phyloP scores from a whole-genome alignment of 2,329 filamentous ascomycete genomes.

The Fusarium beomiforme region DNA sequence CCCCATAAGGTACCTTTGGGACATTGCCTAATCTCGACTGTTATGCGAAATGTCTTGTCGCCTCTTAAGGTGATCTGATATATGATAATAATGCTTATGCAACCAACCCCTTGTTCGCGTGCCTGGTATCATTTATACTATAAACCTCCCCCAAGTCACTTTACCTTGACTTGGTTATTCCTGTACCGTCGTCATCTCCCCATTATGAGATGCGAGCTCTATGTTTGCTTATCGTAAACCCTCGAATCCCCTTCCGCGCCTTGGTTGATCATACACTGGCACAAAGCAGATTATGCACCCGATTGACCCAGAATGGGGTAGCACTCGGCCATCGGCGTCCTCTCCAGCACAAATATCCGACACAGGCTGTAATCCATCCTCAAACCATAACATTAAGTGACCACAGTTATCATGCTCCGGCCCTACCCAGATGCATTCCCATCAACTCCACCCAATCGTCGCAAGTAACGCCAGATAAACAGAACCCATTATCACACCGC shows the following conservation, averaged over 20 bases:
- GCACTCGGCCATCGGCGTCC: slow-evolving; percentile 1
- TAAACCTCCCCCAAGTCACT: slow-evolving; percentile 12
- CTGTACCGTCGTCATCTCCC: slow-evolving; percentile 15
- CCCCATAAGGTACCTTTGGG: neutral
- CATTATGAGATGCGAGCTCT: slow-evolving; percentile 33
- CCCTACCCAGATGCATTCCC: neutral
- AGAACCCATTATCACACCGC: neutral
- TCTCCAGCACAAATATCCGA: neutral
- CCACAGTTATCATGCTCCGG: slow-evolving; percentile 11
- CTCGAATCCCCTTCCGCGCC: neutral
- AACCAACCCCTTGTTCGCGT: neutral
- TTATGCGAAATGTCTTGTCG: neutral
- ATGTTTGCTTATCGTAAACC: slow-evolving; percentile 34
- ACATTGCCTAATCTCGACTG: neutral
- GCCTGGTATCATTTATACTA: slow-evolving; percentile 11
- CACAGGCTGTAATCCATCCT: neutral
- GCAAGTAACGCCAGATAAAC: slow-evolving; percentile 12
- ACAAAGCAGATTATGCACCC: slow-evolving; percentile 16
- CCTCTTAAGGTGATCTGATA: neutral
- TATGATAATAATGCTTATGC: slow-evolving; percentile 1
- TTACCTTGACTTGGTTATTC: slow-evolving; percentile 9
- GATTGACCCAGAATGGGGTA: slow-evolving; percentile 6
- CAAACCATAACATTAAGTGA: slow-evolving; percentile 5
- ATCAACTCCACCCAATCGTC: slow-evolving; percentile 7
- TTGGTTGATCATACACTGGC: slow-evolving; percentile 24